Conservation (phyloP, 805 yeast genomes). For the Ogataea methylovora region DNA sequence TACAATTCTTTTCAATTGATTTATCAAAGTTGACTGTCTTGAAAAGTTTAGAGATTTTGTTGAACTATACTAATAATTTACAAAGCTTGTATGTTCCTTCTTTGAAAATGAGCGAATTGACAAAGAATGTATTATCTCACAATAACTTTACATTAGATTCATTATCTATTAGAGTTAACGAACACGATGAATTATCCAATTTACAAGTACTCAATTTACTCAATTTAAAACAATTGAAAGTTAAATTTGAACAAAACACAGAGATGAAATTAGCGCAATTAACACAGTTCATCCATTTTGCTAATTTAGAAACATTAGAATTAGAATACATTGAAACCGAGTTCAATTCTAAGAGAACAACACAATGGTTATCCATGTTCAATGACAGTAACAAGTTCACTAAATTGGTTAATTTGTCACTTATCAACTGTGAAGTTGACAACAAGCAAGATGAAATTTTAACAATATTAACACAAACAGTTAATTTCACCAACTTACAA, state of each 20-base stretch:
- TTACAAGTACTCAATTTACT: neutral
- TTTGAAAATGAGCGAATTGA: no score
- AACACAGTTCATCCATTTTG: neutral
- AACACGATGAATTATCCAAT: neutral
- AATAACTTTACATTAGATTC: no score
- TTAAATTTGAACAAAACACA: constrained; percentile 15
- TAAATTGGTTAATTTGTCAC: constrained; percentile 9
- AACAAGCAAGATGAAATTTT: constrained; percentile 9
- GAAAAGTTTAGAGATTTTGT: no score
- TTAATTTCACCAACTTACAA: constrained; percentile 7
- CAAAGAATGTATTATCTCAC: no score
- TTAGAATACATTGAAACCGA: constrained; percentile 13
- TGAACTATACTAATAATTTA: no score
- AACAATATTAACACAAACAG: constrained; percentile 1
- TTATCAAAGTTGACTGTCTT: no score
- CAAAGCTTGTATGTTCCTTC: no score
- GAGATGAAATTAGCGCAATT: constrained; percentile 10
- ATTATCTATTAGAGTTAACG: no score
- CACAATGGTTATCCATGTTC: constrained; percentile 23
- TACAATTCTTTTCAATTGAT: no score
- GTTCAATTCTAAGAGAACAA: constrained; percentile 15
- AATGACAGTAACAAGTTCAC: constrained; percentile 3
- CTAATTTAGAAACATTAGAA: constrained; percentile 9
- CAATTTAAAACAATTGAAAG: constrained; percentile 7
- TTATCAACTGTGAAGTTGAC: constrained; percentile 18